phyloP scores from a whole-genome alignment of 2,329 filamentous ascomycete genomes.

The Sporothrix brunneoviolacea region DNA sequence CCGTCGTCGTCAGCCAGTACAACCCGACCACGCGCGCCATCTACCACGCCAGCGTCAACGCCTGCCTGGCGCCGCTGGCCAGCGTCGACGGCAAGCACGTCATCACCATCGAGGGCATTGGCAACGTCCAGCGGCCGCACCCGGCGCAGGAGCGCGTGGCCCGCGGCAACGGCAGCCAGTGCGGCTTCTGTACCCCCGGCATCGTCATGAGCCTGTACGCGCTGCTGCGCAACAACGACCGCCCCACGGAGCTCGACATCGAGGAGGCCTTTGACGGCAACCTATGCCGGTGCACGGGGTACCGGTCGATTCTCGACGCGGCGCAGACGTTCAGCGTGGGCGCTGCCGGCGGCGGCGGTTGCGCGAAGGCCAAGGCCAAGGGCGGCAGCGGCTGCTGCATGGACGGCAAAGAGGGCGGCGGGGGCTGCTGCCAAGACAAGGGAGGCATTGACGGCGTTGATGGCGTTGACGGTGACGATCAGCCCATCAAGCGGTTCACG shows the following conservation, averaged over 20 bases:
- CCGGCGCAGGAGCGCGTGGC: slow-evolving; percentile 87
- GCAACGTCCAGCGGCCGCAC: slow-evolving; percentile 78
- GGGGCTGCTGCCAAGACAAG: slow-evolving; percentile 63
- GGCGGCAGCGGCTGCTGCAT: slow-evolving; percentile 62
- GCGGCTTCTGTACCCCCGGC: slow-evolving; percentile 88
- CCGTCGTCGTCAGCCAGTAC: slow-evolving; percentile 86
- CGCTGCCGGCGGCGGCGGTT: slow-evolving; percentile 35
- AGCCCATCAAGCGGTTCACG: slow-evolving; percentile 63
- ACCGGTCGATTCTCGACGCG: slow-evolving; percentile 87
- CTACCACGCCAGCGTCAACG: slow-evolving; percentile 95
- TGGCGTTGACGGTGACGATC: too few species aligned
- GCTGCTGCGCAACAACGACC: slow-evolving; percentile 74
- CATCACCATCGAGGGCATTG: slow-evolving; percentile 95
- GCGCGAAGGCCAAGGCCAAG: slow-evolving; percentile 43
- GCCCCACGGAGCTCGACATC: slow-evolving; percentile 72
- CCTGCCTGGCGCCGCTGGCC: slow-evolving; percentile 85
- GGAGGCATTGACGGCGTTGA: slow-evolving; percentile 42
- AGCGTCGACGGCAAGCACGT: slow-evolving; percentile 97
- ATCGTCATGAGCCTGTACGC: slow-evolving; percentile 98
- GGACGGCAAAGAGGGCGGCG: slow-evolving; percentile 52
- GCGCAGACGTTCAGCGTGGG: slow-evolving; percentile 74
- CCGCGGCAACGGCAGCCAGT: slow-evolving; percentile 82
- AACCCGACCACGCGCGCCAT: slow-evolving; percentile 89
- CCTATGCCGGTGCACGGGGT: slow-evolving; percentile 90
- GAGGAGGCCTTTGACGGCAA: slow-evolving; percentile 98